Base-by-base conservation (phyloP, 2,329 filamentous ascomycete genomes). In the Colletotrichum navitas region DNA sequence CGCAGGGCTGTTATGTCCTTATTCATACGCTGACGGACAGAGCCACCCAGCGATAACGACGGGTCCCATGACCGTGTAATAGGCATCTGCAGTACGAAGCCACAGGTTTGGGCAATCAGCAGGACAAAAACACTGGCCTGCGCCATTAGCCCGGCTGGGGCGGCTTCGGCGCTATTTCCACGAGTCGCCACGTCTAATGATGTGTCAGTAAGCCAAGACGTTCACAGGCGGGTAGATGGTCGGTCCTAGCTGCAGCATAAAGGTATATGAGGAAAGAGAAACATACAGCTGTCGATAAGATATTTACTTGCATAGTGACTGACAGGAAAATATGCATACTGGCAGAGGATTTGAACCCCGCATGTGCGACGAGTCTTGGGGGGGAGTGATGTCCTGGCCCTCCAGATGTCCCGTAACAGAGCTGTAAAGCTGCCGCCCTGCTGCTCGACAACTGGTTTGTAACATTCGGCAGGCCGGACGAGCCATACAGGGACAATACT, bases 271-370 rank as follows among this genome's bases (percentile, higher is more conserved):
- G 45, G 29, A 18, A 4, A 16, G 24, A 3, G 18, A 2, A 6
- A 34, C 36, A 14, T 63, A 63, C 61, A 63, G 36, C 61, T 63
- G 5, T 63, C 49, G 18, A 18, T 18, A 3, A 63, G 61, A 21
- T 63, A 63, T 54, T 41, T 41, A 32, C 18, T 63, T 34, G 52
- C 32, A 34, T 63, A 63, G 36, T 63, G 49, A 26, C 34, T n/a
- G 36, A 63, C 49, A n/a, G 61, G 49, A 21, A 63, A 63, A 49
- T 49, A 63, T 7, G 49, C 61, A 36, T 63, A 63, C 18, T 63
- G 61, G 11, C n/a, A 41, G 18, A 55, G 47, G n/a, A 55, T 18
- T 26, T 63, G 61, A 36, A 55, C 41, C n/a, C 43, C 41, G 49
- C 61, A 63, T 43, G 61, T 63, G 24, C 61, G 61, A 36, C 49